Conservation (phyloP, 495 filamentous ascomycete genomes). For the Penicillium herquei region DNA sequence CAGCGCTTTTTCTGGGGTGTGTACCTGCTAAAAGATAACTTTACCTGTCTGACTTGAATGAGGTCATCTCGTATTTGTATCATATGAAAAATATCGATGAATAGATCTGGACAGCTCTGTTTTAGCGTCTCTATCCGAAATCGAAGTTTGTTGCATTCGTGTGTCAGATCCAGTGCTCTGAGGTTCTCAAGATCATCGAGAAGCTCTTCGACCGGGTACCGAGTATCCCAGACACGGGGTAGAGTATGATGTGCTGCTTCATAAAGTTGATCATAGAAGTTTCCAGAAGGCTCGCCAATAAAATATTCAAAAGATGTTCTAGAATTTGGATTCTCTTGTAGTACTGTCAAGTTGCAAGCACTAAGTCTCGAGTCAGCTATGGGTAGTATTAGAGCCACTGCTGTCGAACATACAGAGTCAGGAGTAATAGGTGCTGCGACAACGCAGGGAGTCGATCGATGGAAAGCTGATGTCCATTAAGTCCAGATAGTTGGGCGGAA, state of each 20-base stretch:
- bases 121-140: background rate
- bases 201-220: background rate
- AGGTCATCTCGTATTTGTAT: background rate
- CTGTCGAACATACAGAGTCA: background rate
- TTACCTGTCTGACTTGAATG: background rate
- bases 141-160: background rate
- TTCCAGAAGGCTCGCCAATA: background rate
- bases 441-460: background rate
- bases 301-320: background rate
- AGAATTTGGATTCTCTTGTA: background rate
- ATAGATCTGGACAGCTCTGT: background rate
- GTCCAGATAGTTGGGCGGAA: background rate
- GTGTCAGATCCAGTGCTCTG: background rate
- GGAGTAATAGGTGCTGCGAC: background rate
- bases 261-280: background rate
- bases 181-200: background rate
- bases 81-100: background rate
- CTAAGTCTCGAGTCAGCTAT: background rate
- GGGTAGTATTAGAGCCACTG: background rate
- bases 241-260: background rate
- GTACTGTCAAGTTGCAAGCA: background rate
- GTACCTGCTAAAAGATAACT: background rate
- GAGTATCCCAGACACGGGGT: background rate
- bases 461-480: background rate
- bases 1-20: background rate